phyloP scores from a whole-genome alignment of 2,329 filamentous ascomycete species.

The Meredithiella fracta region DNA sequence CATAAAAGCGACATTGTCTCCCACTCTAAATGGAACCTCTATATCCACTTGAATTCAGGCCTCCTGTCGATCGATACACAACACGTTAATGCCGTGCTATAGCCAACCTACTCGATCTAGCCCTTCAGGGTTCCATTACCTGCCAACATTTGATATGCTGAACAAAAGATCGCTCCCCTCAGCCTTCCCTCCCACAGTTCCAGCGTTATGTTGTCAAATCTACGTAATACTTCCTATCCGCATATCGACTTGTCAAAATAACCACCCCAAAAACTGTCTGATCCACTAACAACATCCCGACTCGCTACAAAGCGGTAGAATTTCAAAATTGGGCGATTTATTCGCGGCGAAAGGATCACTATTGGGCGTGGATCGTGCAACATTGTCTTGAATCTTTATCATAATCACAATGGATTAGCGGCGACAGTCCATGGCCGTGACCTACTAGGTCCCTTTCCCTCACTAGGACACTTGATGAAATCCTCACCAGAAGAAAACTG shows the following conservation, averaged over 20 bases:
- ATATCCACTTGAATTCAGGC: neutral
- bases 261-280: neutral
- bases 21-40: neutral
- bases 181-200: no score
- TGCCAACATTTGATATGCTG: no score
- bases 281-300: neutral
- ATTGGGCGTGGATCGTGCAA: neutral
- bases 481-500: no score
- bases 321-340: neutral
- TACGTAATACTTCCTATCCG: no score
- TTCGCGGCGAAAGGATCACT: neutral
- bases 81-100: neutral
- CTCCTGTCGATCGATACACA: neutral
- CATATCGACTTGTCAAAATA: neutral
- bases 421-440: neutral
- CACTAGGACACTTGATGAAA: no score
- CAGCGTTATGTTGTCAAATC: no score
- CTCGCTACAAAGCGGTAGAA: neutral
- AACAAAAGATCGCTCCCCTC: no score
- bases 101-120: neutral
- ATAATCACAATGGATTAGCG: neutral
- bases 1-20: no score
- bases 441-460: no score
- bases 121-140: no score
- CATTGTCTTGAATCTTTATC: neutral